Base-by-base conservation (phyloP, 1,284 basidiomycete genomes). In the Boletus semigastroideus region DNA sequence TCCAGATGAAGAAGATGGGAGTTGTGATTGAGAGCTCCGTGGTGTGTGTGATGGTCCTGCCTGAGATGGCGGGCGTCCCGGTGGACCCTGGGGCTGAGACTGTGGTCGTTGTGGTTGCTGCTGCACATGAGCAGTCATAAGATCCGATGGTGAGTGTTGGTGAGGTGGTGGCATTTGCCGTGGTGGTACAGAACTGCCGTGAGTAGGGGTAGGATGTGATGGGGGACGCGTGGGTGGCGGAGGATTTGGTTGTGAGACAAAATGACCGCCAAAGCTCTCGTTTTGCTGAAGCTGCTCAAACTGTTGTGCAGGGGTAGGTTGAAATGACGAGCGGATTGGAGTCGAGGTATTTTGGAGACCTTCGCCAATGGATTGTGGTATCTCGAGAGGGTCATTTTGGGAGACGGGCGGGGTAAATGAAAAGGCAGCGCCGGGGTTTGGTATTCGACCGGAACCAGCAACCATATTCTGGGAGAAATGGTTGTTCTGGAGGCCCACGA, bases 241-340 rank as follows among this genome's bases (percentile, higher is more conserved):
- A 47, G 55, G 69, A 52, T 66, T 67, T 39, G 56, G 37, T 54
- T 69, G 68, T 4, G 67, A 48, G 9, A 66, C 68, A 49, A 74
- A 76, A 51, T 70, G 66, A 49, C 59, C 30, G 40, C 59, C 46
- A 51, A 70, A 74, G 38, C 69, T 68, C 30, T 65, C 63, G 45
- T 60, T 58, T 48, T 74, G 75, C 48, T 74, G 75, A 74, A 83
- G 79, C 49, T 75, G 70, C 46, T 78, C 76, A 52, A 78, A 74
- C 46, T 78, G 76, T 59, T 86, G 84, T 8, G 83, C 80, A 9
- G 84, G 82, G 3, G 84, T 85, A 19, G 74, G 61, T 16, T 75
- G 75, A 52, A 83, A 80, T 12, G 67, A 61, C 9, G 71, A 37
- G 22, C 77, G 75, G 46, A 65, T 74, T 19, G 73, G 66, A 20